Percentiles rank a stretch among this genome's conserved stretches.
These are phyloP conservation scores for Saturnispora hagleri DNA, from an alignment of 805 yeast species.

Conservation along the genomic window DNA sequence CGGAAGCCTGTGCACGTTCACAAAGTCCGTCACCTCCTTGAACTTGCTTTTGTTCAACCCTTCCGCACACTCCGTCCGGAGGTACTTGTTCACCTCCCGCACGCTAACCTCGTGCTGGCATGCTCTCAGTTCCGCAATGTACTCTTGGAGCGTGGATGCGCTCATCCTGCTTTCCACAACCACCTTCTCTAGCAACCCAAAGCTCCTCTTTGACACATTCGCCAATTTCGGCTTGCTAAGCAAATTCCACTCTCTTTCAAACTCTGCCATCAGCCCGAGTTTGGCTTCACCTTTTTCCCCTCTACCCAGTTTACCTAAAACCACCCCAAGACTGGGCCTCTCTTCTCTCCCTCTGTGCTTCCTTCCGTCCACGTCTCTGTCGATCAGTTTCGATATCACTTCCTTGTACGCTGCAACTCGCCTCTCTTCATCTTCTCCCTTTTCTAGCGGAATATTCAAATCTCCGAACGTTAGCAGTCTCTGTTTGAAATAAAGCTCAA, in stretches of 20 bases:
- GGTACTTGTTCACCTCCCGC: conserved; percentile 2
- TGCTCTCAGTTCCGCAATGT: conserved; percentile 2
- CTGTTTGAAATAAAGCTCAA: conserved; percentile 10
- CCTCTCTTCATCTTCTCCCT: background rate
- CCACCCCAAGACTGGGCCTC: background rate
- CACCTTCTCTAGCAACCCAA: background rate
- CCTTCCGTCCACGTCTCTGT: background rate
- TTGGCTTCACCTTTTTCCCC: background rate
- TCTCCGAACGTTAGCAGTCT: conserved; percentile 18
- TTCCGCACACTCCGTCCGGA: background rate
- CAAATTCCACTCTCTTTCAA: conserved; percentile 7
- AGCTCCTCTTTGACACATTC: background rate
- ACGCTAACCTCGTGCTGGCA: background rate
- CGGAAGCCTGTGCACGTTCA: background rate
- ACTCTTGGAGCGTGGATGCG: background rate
- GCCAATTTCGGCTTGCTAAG: conserved; percentile 6
- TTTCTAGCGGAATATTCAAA: conserved; percentile 6
- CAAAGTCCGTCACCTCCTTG: background rate
- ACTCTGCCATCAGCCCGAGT: background rate
- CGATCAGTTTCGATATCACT: background rate
- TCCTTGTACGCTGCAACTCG: conserved; percentile 1
- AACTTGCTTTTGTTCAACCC: background rate
- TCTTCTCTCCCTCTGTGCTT: background rate
- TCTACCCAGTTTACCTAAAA: background rate
- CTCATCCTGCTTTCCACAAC: background rate